Base-by-base conservation (phyloP, 805 yeast genomes). In the Cephaloascus albidus region DNA sequence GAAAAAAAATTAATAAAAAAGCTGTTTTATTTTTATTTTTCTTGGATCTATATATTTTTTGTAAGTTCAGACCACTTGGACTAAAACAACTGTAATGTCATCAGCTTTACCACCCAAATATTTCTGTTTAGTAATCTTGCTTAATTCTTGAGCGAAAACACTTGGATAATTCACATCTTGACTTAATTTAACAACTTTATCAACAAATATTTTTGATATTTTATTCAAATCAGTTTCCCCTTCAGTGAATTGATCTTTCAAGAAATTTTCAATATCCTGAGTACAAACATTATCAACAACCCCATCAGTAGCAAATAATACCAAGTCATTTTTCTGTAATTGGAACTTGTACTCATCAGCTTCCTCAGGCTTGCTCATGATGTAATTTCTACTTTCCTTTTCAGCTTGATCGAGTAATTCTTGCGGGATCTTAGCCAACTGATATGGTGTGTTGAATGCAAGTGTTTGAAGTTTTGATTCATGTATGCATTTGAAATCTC, bases 81-180 rank as follows among this genome's bases (percentile, higher is more conserved):
- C 78, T 51, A 85, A 70, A 2, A 89, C 82, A 15, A 83, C 76
- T 1, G 97, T 87, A 31, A 93, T 83, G 59, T 90, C 98, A 61
- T 90, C 98, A 36, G 88, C 94, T 62, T 90, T 90, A 12, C 98
- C 98, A 27, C 98, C 97, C 42, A 77, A 67, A 53, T 85, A 84
- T 34, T 69, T 65, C 51, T 78, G 82, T 3, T 83, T 83, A 2
- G 86, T 75, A 38, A 81, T 55, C 47, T 76, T 67, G 10, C 81
- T 68, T 40, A 84, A 65, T 52, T 81, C 85, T 58, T 82, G 88
- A 5, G 96, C 83, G 60, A 90, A 90, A 0, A 90, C 94, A 44
- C 94, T 80, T 16, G 89, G 87, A 53, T 72, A 84, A 41, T 74
- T 65, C 12, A 81, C 74, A 57, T 90, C 90, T 45, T 75, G 69